Conservation (phyloP, 2,329 filamentous ascomycete species). For the Akanthomyces lecanii region DNA sequence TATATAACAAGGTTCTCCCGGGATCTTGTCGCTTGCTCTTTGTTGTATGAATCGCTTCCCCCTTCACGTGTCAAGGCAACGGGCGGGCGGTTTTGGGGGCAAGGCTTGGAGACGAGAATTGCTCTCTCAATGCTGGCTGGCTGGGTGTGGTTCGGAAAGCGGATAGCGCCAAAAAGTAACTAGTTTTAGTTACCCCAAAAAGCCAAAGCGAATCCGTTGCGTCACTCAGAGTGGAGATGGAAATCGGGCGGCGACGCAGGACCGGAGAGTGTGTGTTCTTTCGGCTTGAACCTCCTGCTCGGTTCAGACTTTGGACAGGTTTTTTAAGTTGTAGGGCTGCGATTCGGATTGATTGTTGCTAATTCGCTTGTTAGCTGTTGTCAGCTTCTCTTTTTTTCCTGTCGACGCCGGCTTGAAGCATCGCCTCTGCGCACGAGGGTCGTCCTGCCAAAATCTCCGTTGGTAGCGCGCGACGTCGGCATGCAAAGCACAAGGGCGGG, state of each 20-base stretch:
- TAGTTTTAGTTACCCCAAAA: neutral
- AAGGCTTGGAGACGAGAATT: slow-evolving; percentile 2
- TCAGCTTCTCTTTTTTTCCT: neutral
- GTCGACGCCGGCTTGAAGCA: neutral
- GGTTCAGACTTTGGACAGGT: neutral
- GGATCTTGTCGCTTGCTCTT: slow-evolving; percentile 13
- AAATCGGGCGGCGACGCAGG: slow-evolving; percentile 2
- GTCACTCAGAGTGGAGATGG: slow-evolving; percentile 12
- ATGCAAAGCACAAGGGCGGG: neutral
- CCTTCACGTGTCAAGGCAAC: slow-evolving; percentile 33
- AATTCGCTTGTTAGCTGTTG: neutral
- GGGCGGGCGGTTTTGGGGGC: neutral
- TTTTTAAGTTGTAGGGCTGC: too few relatives aligned
- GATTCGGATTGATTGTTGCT: neutral
- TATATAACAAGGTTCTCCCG: slow-evolving; percentile 15
- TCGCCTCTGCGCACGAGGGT: neutral
- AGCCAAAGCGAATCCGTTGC: slow-evolving; percentile 12
- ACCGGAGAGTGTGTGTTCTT: neutral
- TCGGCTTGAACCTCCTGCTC: neutral
- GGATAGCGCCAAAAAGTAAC: slow-evolving; percentile 9
- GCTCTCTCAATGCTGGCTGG: neutral
- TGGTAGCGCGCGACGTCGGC: neutral
- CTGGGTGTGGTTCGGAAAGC: slow-evolving; percentile 12
- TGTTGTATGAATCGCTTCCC: slow-evolving; percentile 16
- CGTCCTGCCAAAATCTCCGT: neutral